Percentiles rank a stretch among this genome's conserved stretches.
phyloP scores from a whole-genome alignment of 2,329 filamentous ascomycete genomes.

The Macrophomina tecta region DNA sequence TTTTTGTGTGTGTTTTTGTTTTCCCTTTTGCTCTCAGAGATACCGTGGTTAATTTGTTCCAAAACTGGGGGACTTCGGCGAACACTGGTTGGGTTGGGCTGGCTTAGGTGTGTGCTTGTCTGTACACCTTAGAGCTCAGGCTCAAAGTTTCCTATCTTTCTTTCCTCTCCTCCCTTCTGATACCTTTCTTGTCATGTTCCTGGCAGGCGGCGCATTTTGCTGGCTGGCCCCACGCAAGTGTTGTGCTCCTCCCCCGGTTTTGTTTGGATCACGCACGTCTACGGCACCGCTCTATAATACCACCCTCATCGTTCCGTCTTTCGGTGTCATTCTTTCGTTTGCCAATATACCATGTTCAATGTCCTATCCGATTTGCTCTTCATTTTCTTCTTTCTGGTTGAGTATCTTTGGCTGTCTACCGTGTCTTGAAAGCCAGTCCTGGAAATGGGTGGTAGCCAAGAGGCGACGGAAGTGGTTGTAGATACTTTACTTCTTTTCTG shows the following conservation, averaged over 20 bases:
- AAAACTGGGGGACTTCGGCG: slow-evolving; percentile 28
- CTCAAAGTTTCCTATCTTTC: slow-evolving; percentile 21
- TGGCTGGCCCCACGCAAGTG: slow-evolving; percentile 29
- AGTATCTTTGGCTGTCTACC: slow-evolving; percentile 2
- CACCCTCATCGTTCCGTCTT: slow-evolving; percentile 16
- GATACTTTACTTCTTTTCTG: slow-evolving; percentile 20
- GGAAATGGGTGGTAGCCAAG: slow-evolving; percentile 2
- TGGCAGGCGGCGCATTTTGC: slow-evolving; percentile 24
- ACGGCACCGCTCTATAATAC: slow-evolving; percentile 27
- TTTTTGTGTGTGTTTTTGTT: not conserved
- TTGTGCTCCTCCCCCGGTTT: slow-evolving; percentile 26
- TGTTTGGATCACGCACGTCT: slow-evolving; percentile 25
- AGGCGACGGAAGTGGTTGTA: not conserved
- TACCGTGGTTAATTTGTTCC: slow-evolving; percentile 28
- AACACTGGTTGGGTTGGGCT: slow-evolving; percentile 29
- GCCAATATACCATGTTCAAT: slow-evolving; percentile 29
- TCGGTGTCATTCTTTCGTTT: slow-evolving; percentile 27
- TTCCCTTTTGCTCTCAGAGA: slow-evolving; percentile 13
- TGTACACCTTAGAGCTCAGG: slow-evolving; percentile 27
- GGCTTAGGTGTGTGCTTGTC: slow-evolving; percentile 28
- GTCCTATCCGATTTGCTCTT: slow-evolving; percentile 5
- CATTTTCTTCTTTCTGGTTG: not conserved
- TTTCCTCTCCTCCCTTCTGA: slow-evolving; percentile 24
- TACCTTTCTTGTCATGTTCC: slow-evolving; percentile 20
- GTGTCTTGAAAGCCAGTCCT: not conserved